Base-by-base conservation (phyloP, 106 monocot genomes). In the Iris macrosiphon region DNA sequence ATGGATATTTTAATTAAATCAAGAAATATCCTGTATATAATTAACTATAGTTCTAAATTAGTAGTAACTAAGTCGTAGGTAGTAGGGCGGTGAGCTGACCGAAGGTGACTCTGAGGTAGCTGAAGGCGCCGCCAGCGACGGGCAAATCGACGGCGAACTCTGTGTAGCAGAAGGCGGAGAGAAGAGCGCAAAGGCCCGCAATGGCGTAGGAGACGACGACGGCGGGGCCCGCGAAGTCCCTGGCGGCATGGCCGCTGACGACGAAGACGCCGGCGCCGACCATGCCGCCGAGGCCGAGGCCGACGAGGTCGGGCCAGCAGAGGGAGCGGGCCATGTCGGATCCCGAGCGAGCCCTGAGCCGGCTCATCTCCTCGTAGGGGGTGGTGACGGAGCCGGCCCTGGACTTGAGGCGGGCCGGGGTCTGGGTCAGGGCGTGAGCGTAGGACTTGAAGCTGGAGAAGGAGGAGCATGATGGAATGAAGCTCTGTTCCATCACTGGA, bases 121-220 rank as follows among this genome's bases (percentile, higher is more conserved):
- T 95, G 67, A 95, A 95, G 15, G 95, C 95, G 23, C 95, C 89
- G 27, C 95, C 95, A 42, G 95, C 95, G 28, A 95, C 74, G 51
- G 95, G 95, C 74, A 95, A 70, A 60, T 95, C 89, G 40, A 95
- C 95, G 56, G 95, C 95, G 67, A 95, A 89, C 71, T 95, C 95
- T 22, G 95, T 89, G 74, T 95, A 95, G 68, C 95, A 95, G 63
- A 95, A 89, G 21, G 95, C 95, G 14, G 95, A 95, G 32, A 95
- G 85, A 3, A 95, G 79, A 0, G 95, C 89, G 55, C 89, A 95
- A 35, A 89, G 62, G 1, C 95, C 95, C 15, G 96, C 96, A 80
- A 90, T 83, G 82, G 96, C 89, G 76, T 83, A 96, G 29, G 96
- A 96, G 24, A 85, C 34, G 10, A 89, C 60, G 5, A 96, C 57